Conservation (phyloP, 768 basidiomycete genomes). For the Suillus plorans region DNA sequence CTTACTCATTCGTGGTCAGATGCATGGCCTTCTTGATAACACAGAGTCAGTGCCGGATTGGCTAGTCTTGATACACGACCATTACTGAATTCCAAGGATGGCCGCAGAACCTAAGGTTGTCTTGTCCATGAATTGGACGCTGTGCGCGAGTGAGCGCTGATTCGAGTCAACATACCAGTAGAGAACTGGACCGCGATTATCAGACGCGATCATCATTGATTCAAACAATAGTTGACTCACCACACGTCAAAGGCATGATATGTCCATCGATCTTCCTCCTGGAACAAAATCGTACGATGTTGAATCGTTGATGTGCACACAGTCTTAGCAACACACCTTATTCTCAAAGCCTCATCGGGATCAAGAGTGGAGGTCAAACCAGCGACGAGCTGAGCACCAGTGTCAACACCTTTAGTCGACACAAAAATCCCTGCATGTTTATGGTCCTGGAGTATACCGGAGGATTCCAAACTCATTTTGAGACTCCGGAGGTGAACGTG, state of each 20-base stretch:
- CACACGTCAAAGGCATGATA: slow-evolving; percentile 62
- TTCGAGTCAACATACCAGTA: slow-evolving; percentile 39
- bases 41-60: background rate
- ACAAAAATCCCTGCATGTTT: slow-evolving; percentile 38
- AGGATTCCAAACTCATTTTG: slow-evolving; percentile 10
- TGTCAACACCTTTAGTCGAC: slow-evolving; percentile 50
- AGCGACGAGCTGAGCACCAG: slow-evolving; percentile 53
- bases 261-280: slow-evolving; percentile 61
- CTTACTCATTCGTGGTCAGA: slow-evolving; percentile 61
- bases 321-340: slow-evolving; percentile 37
- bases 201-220: background rate
- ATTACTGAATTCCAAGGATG: slow-evolving; percentile 62
- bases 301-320: background rate
- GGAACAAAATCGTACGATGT: background rate
- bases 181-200: slow-evolving; percentile 35
- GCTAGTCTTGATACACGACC: background rate
- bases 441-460: slow-evolving; percentile 18
- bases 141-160: slow-evolving; percentile 15
- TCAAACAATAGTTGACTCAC: slow-evolving; percentile 36
- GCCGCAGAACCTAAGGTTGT: slow-evolving; percentile 61
- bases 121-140: slow-evolving; percentile 73
- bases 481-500: background rate
- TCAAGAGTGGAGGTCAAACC: slow-evolving; percentile 42
- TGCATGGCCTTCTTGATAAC: slow-evolving; percentile 49
- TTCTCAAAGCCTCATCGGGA: slow-evolving; percentile 45